Evolutionary conservation across 371 early-diverging fungal genomes (phyloP), one percentile per base, ranked within the genome.

Genomic region (Rhizopus sp.): DNA sequence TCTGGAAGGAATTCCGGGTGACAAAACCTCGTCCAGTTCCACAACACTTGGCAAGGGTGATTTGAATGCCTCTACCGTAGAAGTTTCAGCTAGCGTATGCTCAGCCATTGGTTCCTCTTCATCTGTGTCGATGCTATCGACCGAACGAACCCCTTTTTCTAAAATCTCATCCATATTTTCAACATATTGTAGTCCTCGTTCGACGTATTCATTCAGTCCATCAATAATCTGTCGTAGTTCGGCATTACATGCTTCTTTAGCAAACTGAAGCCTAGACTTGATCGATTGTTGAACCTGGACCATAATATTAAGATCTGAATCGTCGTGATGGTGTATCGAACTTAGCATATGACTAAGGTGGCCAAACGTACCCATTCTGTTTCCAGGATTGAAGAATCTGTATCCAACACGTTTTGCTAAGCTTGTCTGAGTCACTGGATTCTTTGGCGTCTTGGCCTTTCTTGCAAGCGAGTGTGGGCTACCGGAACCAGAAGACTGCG

Each of bases 121-220:
- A 7, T 64, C 66, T 3, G 34, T 55, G 30, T 68, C 73, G 12
- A 59, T 49, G 35, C 59, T 65, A 7, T 49, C 55, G 13, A 55
- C 44, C 12, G 65, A 58, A 13, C 31, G 44, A n/a, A 65, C 53
- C 1, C 63, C 65, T 9, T 72, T 61, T 52, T 72, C 69, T 10
- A 66, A 38, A 12, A 66, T 47, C 38, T 63, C 62, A 48, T 72
- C 69, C 46, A 68, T 54, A 47, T 82, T 75, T 53, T 83, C 82
- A 1, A 82, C 84, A 58, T 83, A 87, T 31, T 82, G 81, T 50
- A 89, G 61, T 1, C 83, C 82, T 17, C 75, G 75, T 60, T 92
- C 90, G 3, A 88, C 89, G 54, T 80, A 85, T 44, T 87, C 85
- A 53, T 86, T 86, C 32, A 92, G 65, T 12, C 87, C 90, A 38